Conservation (phyloP, 495 filamentous ascomycete genomes). For the Parathielavia appendiculata region DNA sequence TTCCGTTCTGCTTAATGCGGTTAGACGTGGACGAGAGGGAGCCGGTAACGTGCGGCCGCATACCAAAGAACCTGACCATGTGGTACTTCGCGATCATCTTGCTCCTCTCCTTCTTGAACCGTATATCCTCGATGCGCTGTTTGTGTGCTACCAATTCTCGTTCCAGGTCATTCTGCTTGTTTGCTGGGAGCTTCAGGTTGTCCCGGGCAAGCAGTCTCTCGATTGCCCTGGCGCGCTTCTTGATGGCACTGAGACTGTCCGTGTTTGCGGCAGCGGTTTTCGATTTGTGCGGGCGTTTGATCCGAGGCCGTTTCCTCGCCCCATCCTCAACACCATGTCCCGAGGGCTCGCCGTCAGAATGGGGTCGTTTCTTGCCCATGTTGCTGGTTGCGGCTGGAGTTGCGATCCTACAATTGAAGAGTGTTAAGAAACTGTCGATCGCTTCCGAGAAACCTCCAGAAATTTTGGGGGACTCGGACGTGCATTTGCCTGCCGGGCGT, state of each 20-base stretch:
- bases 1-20: slow-evolving; percentile 59
- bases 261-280: slow-evolving; percentile 33
- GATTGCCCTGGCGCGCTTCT: slow-evolving; percentile 57
- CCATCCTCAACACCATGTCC: slow-evolving; percentile 10
- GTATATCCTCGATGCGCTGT: slow-evolving; percentile 57
- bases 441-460: neutral
- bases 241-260: slow-evolving; percentile 42
- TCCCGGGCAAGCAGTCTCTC: slow-evolving; percentile 56
- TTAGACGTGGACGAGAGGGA: neutral
- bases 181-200: slow-evolving; percentile 60
- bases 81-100: slow-evolving; percentile 84
- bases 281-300: slow-evolving; percentile 24
- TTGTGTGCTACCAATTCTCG: slow-evolving; percentile 72
- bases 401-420: neutral
- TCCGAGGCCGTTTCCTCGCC: slow-evolving; percentile 17
- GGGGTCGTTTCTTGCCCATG: slow-evolving; percentile 24
- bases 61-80: slow-evolving; percentile 88
- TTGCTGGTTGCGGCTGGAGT: neutral
- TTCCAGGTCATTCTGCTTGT: slow-evolving; percentile 70
- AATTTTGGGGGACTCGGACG: slow-evolving; percentile 3
- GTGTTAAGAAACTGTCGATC: neutral
- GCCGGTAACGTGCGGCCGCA: slow-evolving; percentile 19
- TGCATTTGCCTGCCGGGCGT: neutral
- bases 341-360: slow-evolving; percentile 24
- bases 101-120: slow-evolving; percentile 55